A percentile compares a stretch with the other conserved stretches of the same genome.
Conservation (phyloP, 1,284 basidiomycete genomes). For the Ustilago vetiveriae region DNA sequence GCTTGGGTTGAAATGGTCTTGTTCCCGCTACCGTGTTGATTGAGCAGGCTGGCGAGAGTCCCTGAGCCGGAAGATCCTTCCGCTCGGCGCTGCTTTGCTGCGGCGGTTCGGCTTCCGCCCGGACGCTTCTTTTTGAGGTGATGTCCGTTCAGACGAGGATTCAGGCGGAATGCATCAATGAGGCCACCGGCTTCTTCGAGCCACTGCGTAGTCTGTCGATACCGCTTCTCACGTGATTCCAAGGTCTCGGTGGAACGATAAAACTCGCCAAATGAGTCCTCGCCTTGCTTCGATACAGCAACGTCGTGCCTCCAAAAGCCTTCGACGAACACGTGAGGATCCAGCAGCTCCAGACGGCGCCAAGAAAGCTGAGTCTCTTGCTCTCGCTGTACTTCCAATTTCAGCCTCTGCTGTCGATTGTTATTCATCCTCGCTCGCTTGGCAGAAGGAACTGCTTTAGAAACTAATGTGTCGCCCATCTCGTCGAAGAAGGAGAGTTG, state of each 20-base stretch:
- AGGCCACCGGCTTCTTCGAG: slow-evolving; percentile 83
- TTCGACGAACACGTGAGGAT: slow-evolving; percentile 53
- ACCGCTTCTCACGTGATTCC: slow-evolving; percentile 26
- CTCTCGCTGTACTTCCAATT: slow-evolving; percentile 58
- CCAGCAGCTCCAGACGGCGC: slow-evolving; percentile 52
- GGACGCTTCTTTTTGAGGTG: slow-evolving; percentile 23
- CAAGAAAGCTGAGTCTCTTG: slow-evolving; percentile 58
- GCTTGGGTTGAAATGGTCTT: slow-evolving; percentile 74
- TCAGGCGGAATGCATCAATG: slow-evolving; percentile 87
- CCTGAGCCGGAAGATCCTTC: background rate
- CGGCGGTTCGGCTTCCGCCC: slow-evolving; percentile 1
- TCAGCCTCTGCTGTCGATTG: slow-evolving; percentile 40
- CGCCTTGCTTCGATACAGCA: slow-evolving; percentile 36
- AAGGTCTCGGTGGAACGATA: slow-evolving; percentile 14
- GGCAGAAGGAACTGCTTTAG: slow-evolving; percentile 16
- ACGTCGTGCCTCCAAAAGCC: slow-evolving; percentile 60
- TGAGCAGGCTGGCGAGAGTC: slow-evolving; percentile 21
- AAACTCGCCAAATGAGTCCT: slow-evolving; percentile 19
- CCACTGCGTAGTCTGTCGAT: slow-evolving; percentile 73
- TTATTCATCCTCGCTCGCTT: slow-evolving; percentile 37
- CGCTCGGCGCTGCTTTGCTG: slow-evolving; percentile 12
- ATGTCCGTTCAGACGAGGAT: slow-evolving; percentile 65
- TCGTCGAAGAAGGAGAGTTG: slow-evolving; percentile 60
- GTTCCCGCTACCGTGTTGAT: slow-evolving; percentile 22
- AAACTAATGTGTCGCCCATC: slow-evolving; percentile 7